These are phyloP conservation scores for Sporothrix curviconia DNA, from an alignment of 2,329 filamentous ascomycete genomes.

Conservation along the genomic window DNA sequence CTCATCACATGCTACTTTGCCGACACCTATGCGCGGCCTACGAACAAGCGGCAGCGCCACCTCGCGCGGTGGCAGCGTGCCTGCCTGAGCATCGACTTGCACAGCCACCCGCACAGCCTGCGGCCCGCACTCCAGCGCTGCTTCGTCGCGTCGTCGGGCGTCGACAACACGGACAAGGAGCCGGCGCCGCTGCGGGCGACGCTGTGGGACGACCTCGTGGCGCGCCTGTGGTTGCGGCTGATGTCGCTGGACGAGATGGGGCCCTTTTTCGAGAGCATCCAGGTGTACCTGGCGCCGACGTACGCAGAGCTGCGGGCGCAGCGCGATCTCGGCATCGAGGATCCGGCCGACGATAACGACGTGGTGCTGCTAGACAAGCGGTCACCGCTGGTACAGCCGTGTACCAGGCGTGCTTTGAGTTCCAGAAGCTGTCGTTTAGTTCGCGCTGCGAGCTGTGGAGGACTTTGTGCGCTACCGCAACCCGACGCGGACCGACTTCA, in stretches of 20 bases:
- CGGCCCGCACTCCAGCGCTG: conserved; percentile 16
- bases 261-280: conserved; percentile 59
- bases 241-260: conserved; percentile 77
- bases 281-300: conserved; percentile 56
- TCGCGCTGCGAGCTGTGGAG: conserved; percentile 72
- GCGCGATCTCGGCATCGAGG: conserved; percentile 42
- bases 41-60: conserved; percentile 14
- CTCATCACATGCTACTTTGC: conserved; percentile 40
- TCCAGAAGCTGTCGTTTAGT: conserved; percentile 70
- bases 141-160: not conserved
- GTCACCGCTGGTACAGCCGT: conserved; percentile 75
- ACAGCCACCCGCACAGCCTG: conserved; percentile 30
- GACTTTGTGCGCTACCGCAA: conserved; percentile 75
- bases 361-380: conserved; percentile 60
- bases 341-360: conserved; percentile 39
- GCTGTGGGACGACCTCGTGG: conserved; percentile 80
- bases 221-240: conserved; percentile 68
- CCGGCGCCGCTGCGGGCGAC: conserved; percentile 28
- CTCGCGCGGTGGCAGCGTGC: conserved; percentile 41
- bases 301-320: conserved; percentile 54
- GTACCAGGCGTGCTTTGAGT: conserved; percentile 70
- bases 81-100: conserved; percentile 44
- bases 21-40: conserved; percentile 35
- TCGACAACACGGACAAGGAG: too few relatives aligned
- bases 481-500: conserved; percentile 61